Conservation (phyloP, 495 filamentous ascomycete genomes). For the Penicillium roqueforti region DNA sequence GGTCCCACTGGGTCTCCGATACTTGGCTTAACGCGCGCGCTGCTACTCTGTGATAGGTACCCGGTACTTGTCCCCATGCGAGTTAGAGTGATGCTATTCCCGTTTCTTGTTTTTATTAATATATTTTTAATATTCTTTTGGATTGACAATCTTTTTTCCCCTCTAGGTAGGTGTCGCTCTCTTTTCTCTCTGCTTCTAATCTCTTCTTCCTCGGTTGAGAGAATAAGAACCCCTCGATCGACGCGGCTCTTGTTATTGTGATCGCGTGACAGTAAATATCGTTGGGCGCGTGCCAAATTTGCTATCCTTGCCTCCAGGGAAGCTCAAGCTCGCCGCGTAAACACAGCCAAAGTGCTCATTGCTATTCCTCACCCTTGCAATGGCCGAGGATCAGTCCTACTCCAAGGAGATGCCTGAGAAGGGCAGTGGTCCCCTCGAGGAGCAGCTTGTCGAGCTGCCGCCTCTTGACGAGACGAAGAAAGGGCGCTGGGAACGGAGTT, state of each 20-base stretch:
- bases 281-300: conserved; percentile 1
- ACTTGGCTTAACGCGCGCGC: background rate
- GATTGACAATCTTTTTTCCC: background rate
- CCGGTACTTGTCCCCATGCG: background rate
- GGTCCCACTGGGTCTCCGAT: background rate
- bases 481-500: conserved; percentile 55
- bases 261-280: conserved; percentile 4
- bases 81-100: conserved; percentile 2
- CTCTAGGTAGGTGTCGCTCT: background rate
- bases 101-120: background rate
- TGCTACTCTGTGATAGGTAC: conserved; percentile 2
- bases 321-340: background rate
- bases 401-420: conserved; percentile 19
- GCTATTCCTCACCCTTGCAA: conserved; percentile 5
- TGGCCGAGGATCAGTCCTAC: conserved; percentile 2
- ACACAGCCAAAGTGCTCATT: background rate
- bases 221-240: background rate
- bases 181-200: background rate
- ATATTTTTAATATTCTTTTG: background rate
- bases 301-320: background rate
- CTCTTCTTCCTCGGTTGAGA: background rate
- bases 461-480: conserved; percentile 43
- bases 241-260: background rate
- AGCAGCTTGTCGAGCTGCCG: conserved; percentile 17
- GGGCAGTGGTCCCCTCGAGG: conserved; percentile 8